phyloP scores from a whole-genome alignment of 257 asterid genomes.

The Nicotiana sylvestris region DNA sequence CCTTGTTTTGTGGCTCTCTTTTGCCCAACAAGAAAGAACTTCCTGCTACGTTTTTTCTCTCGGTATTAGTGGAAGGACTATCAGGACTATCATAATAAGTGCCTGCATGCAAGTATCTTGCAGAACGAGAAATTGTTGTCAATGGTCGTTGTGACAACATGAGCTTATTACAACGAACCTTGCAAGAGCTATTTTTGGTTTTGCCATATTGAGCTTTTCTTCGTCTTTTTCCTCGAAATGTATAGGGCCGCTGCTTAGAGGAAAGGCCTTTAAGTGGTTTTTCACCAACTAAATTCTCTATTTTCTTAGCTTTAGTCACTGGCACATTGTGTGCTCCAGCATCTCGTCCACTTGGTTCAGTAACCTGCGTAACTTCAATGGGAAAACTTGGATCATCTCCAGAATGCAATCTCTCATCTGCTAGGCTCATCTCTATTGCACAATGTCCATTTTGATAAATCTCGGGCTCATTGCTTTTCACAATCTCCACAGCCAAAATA shows the following conservation, averaged over 20 bases:
- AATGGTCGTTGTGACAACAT: constrained; percentile 13
- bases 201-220: constrained; percentile 22
- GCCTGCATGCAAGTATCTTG: neutral
- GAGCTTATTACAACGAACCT: neutral
- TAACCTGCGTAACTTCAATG: neutral
- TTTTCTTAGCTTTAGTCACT: constrained; percentile 3
- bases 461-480: constrained; percentile 20
- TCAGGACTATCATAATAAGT: neutral
- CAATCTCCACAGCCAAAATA: constrained; percentile 17
- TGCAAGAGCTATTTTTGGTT: constrained; percentile 19
- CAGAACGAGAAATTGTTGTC: constrained; percentile 15
- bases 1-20: constrained; percentile 20
- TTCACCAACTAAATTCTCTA: constrained; percentile 5
- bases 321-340: neutral
- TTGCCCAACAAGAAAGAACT: constrained; percentile 23
- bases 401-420: constrained; percentile 19
- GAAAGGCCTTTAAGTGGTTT: neutral
- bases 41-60: constrained; percentile 16
- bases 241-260: constrained; percentile 8
- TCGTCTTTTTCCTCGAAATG: constrained; percentile 13
- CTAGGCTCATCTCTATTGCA: constrained; percentile 25
- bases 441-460: constrained; percentile 22
- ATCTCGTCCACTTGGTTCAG: neutral
- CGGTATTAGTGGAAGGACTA: constrained; percentile 9
- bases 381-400: constrained; percentile 19